Percentiles rank a stretch among this genome's conserved stretches.
phyloP scores from a whole-genome alignment of 2,329 filamentous ascomycete species.

The Neonectria punicea region DNA sequence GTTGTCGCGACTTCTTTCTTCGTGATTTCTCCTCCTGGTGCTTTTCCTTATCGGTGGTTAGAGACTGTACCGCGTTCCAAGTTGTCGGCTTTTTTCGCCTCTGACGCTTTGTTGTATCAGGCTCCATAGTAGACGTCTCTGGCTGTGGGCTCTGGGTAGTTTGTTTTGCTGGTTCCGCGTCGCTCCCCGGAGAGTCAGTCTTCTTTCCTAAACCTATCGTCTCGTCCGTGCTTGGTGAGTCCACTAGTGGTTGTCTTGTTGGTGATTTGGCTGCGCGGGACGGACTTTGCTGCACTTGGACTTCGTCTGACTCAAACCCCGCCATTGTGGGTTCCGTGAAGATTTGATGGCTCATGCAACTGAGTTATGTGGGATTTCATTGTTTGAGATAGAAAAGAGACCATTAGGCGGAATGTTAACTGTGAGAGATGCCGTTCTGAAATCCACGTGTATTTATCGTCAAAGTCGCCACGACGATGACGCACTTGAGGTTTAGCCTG shows the following conservation, averaged over 20 bases:
- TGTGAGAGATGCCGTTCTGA: too few relatives aligned
- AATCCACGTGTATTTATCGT: too few relatives aligned
- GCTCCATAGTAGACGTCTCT: not conserved
- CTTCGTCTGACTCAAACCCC: not conserved
- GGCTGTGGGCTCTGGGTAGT: not conserved
- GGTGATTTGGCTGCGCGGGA: not conserved
- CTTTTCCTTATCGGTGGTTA: not conserved
- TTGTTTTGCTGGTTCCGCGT: not conserved
- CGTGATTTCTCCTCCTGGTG: not conserved
- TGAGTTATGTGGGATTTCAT: too few relatives aligned
- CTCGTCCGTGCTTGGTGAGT: not conserved
- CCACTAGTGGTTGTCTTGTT: not conserved
- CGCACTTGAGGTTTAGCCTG: too few relatives aligned
- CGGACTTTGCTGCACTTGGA: not conserved
- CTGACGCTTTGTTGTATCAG: not conserved
- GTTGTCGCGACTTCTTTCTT: not conserved
- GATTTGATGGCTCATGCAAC: not conserved
- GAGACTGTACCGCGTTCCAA: not conserved
- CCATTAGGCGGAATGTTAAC: too few relatives aligned
- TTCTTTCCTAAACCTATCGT: not conserved
- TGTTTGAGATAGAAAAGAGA: too few relatives aligned
- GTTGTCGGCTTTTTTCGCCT: not conserved
- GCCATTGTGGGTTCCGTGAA: not conserved
- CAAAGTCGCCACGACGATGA: too few relatives aligned
- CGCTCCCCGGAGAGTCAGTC: not conserved